These are phyloP conservation scores for Pestalotiopsis fici DNA, from an alignment of 2,329 filamentous ascomycete genomes.

Conservation along the genomic window DNA sequence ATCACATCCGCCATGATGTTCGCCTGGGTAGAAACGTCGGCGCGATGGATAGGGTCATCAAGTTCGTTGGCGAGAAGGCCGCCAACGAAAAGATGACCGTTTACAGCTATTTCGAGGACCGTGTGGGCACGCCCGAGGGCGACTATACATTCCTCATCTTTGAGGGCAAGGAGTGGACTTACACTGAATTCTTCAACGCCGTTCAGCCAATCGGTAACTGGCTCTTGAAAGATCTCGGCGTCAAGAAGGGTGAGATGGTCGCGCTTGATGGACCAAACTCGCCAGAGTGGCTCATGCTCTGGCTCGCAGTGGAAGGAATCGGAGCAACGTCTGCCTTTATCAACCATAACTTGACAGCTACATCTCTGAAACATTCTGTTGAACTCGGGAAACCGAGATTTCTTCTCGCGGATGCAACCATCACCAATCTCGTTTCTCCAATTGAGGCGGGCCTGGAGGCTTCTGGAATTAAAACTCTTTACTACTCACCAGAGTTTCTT, in stretches of 20 bases:
- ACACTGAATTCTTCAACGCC: constrained; percentile 51
- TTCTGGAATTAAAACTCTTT: constrained; percentile 53
- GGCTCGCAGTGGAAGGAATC: constrained; percentile 66
- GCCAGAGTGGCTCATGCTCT: constrained; percentile 65
- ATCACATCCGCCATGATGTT: constrained; percentile 64
- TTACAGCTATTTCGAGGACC: constrained; percentile 25
- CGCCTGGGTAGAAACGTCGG: constrained; percentile 37
- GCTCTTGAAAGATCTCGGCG: constrained; percentile 56
- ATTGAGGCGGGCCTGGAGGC: constrained; percentile 56
- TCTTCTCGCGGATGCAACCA: constrained; percentile 58
- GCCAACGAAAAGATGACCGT: constrained; percentile 19
- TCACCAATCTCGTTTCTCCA: constrained; percentile 54
- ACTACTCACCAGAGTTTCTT: constrained; percentile 48
- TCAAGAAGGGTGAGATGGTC: constrained; percentile 61
- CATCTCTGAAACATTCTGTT: constrained; percentile 66
- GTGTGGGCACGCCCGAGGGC: constrained; percentile 18
- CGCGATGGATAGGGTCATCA: neutral
- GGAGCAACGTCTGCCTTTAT: constrained; percentile 69
- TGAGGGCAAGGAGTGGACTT: constrained; percentile 61
- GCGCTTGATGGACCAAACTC: constrained; percentile 67
- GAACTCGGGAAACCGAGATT: constrained; percentile 55
- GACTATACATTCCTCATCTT: constrained; percentile 49
- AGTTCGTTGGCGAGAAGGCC: neutral
- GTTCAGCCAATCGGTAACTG: constrained; percentile 62
- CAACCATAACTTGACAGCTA: constrained; percentile 66